phyloP scores from a whole-genome alignment of 805 yeast species.

The Cyberlindnera petersonii region DNA sequence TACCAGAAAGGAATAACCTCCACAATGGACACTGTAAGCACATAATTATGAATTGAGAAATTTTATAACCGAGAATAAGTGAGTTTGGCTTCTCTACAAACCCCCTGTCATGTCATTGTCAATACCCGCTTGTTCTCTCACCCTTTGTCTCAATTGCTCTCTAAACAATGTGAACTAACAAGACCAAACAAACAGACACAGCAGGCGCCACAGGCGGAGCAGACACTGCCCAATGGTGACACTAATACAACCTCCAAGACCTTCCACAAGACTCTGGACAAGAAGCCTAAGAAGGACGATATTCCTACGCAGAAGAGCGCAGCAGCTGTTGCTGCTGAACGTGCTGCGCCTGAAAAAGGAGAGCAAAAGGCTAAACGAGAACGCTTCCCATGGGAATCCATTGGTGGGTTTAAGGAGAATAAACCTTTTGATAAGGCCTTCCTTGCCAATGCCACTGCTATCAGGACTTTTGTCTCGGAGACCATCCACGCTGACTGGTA shows the following conservation, averaged over 20 bases:
- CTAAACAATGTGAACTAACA: neutral
- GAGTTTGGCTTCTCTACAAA: no score
- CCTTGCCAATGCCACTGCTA: conserved; percentile 30
- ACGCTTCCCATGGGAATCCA: conserved; percentile 34
- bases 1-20: no score
- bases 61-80: no score
- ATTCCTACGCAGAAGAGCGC: neutral
- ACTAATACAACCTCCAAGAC: neutral
- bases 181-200: neutral
- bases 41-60: no score
- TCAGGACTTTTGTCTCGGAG: conserved; percentile 62
- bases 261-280: no score
- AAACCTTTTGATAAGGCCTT: conserved; percentile 23
- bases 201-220: neutral
- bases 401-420: conserved; percentile 30
- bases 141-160: neutral
- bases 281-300: conserved; percentile 4
- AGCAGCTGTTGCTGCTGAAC: neutral
- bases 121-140: no score
- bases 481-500: conserved; percentile 70
- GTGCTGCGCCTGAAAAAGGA: neutral
- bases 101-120: no score
- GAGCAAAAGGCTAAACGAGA: conserved; percentile 9
- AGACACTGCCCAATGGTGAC: conserved; percentile 6
- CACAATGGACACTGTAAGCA: no score